Conservation (phyloP, 768 basidiomycete species). For the Tephrocybe sp. region DNA sequence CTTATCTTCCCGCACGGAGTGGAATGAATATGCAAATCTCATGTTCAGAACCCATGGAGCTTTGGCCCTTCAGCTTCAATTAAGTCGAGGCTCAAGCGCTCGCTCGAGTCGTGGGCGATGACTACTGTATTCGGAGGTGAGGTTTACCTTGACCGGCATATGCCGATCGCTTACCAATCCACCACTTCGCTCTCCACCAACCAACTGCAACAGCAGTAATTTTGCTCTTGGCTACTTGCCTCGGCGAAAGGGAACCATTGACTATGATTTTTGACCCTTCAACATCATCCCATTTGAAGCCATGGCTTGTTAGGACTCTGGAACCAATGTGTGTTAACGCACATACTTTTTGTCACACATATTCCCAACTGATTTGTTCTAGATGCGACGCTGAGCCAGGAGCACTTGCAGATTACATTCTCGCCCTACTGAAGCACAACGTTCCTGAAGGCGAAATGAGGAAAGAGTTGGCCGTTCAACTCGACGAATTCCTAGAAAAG, state of each 20-base stretch:
- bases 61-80: too few relatives aligned
- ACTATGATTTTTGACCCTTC: constrained; percentile 68
- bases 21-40: too few relatives aligned
- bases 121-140: too few relatives aligned
- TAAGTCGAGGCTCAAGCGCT: too few relatives aligned
- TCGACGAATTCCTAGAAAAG: constrained; percentile 93
- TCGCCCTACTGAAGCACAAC: constrained; percentile 90
- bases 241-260: constrained; percentile 5
- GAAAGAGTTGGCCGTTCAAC: constrained; percentile 68
- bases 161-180: constrained; percentile 18
- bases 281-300: constrained; percentile 66
- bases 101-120: too few relatives aligned
- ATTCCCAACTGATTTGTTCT: constrained; percentile 18
- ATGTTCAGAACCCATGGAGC: too few relatives aligned
- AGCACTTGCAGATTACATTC: constrained; percentile 90
- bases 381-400: constrained; percentile 97
- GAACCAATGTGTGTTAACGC: constrained; percentile 76
- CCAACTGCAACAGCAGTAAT: background rate
- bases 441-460: constrained; percentile 80
- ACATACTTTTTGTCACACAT: constrained; percentile 6
- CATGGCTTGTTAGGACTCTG: constrained; percentile 85
- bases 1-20: too few relatives aligned
- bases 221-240: constrained; percentile 9
- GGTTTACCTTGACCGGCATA: too few relatives aligned
- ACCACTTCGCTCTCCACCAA: background rate